Percentiles rank a stretch among this genome's conserved stretches.
Conservation (phyloP, 495 filamentous ascomycete species). For the Xylaria grammica region DNA sequence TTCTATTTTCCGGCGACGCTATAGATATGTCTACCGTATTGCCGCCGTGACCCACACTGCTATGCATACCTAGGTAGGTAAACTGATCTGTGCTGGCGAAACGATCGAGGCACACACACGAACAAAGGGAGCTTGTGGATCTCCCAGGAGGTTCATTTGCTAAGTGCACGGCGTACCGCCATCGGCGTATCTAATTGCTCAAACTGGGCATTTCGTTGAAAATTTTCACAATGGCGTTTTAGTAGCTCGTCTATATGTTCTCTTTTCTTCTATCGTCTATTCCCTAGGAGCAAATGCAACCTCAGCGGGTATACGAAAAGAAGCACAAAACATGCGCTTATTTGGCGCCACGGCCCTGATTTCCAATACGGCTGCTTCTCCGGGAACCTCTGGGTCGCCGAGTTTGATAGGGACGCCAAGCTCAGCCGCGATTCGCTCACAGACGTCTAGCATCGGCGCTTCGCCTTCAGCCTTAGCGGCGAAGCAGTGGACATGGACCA, state of each 20-base stretch:
- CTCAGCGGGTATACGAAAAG: slow-evolving; percentile 78
- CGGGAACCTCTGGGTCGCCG: slow-evolving; percentile 58
- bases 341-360: slow-evolving; percentile 89
- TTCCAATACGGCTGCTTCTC: slow-evolving; percentile 70
- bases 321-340: slow-evolving; percentile 97
- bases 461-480: slow-evolving; percentile 75
- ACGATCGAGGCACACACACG: background rate
- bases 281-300: slow-evolving; percentile 71
- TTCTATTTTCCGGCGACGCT: background rate
- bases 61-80: background rate
- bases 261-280: slow-evolving; percentile 5
- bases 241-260: background rate
- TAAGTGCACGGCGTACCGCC: background rate
- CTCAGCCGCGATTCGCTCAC: slow-evolving; percentile 65
- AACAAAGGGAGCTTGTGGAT: background rate
- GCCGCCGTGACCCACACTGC: slow-evolving; percentile 1
- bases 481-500: slow-evolving; percentile 94
- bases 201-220: background rate
- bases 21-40: background rate
- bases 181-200: background rate
- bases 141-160: background rate
- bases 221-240: slow-evolving; percentile 4
- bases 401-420: slow-evolving; percentile 65
- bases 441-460: slow-evolving; percentile 62
- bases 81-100: background rate